Evolutionary conservation across 2,329 filamentous ascomycete genomes (phyloP), one percentile per base, ranked within the genome.

Genomic region (Westerdykella aurantiaca): DNA sequence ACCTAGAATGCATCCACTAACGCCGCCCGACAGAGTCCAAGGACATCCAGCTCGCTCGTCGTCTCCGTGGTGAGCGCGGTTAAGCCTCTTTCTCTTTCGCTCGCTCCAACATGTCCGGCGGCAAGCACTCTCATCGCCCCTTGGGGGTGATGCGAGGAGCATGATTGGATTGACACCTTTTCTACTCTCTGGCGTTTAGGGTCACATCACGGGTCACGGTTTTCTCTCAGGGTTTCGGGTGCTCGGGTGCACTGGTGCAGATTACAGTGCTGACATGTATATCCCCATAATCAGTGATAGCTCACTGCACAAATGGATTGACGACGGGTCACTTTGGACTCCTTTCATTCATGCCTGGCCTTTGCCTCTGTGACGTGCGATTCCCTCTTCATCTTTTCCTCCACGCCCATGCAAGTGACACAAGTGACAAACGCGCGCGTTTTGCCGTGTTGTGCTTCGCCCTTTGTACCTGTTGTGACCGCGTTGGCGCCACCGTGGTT

Each of bases 21-120:
- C 50, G 43, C 11, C 18, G 5, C 18, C 13, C 10, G 14, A 31
- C 55, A 66, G 91, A 95, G 87, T 89, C 93, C 70, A 95, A 95
- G 73, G 93, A 97, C 69, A 95, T 98, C 58, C 91, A 96, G 72
- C 79, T 97, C 48, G 91, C 91, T 53, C 73, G 73, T 57, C 73
- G 73, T 52, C 73, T 76, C 62, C 73, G 73, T 65, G 73, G 73
- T 60, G 73, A 76, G 72, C 73, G 73, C 52, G 74, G 73, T 69
- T 76, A 75, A 61, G 54, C 47, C 52, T 52, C 46, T 49, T 44
- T 50, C 51, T 43, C 25, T 47, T 25, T 48, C 48, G 50, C 38
- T 51, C 48, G 49, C 38, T 51, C 23, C 45, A 35, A 38, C 35
- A 29, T 45, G 37, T 44, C 25, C 31, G 31, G 52, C 50, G 53